phyloP scores from a whole-genome alignment of 2,329 filamentous ascomycete genomes.

The Colletotrichum liriopes region DNA sequence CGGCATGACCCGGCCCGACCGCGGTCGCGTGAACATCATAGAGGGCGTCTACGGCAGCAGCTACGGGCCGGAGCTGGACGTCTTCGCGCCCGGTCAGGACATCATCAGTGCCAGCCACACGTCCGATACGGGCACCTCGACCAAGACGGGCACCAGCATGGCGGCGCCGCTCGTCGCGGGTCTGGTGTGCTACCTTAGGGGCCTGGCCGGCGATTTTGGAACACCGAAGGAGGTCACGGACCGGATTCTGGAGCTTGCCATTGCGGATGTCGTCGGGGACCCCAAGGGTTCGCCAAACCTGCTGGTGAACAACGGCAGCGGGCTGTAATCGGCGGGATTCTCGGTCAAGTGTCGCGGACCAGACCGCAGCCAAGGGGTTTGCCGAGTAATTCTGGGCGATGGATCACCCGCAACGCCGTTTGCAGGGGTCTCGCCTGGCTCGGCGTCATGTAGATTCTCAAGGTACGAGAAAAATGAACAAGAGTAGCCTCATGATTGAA shows the following conservation, averaged over 20 bases:
- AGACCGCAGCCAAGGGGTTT: background rate
- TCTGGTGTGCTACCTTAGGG: slow-evolving; percentile 66
- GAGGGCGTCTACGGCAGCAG: slow-evolving; percentile 60
- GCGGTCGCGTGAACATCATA: slow-evolving; percentile 54
- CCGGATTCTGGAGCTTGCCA: slow-evolving; percentile 59
- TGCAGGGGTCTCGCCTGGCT: background rate
- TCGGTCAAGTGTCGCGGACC: background rate
- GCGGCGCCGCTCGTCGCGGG: slow-evolving; percentile 73
- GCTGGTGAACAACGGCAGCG: slow-evolving; percentile 63
- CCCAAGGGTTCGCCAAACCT: slow-evolving; percentile 58
- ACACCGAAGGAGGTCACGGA: slow-evolving; percentile 60
- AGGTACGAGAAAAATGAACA: background rate
- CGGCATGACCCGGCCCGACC: slow-evolving; percentile 45
- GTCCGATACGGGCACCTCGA: slow-evolving; percentile 56
- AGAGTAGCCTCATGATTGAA: background rate
- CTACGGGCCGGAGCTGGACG: slow-evolving; percentile 48
- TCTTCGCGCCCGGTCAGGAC: slow-evolving; percentile 40
- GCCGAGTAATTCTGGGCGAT: background rate
- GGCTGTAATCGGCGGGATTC: slow-evolving; percentile 1
- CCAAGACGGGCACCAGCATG: slow-evolving; percentile 74
- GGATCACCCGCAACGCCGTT: background rate
- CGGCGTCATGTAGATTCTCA: background rate
- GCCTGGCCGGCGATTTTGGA: slow-evolving; percentile 53
- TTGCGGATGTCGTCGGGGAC: slow-evolving; percentile 55
- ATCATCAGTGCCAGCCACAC: slow-evolving; percentile 64